Evolutionary conservation across 306 rosid species (phyloP).

Genomic region (Trifolium dubium): DNA sequence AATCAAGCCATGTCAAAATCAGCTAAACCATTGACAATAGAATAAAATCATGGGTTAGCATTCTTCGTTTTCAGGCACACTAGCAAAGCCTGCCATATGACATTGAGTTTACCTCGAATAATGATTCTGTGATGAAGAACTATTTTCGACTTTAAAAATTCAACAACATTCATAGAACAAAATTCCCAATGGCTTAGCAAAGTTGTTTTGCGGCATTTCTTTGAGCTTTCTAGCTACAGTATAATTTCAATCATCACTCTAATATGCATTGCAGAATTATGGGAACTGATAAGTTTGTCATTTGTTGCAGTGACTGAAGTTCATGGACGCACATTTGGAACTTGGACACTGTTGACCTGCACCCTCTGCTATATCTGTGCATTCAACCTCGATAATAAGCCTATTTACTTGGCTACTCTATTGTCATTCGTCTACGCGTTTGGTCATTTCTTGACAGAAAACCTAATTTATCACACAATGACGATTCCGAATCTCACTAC

Average conservation of each 20-base stretch:
- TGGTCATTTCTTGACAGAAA: conserved; percentile 89
- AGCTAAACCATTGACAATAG: not conserved
- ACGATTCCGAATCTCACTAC: conserved; percentile 70
- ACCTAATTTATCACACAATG: conserved; percentile 81
- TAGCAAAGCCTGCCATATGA: not conserved
- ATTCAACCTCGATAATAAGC: conserved; percentile 89
- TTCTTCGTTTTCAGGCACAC: not conserved
- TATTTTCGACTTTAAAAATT: not conserved
- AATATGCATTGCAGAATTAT: conserved; percentile 24
- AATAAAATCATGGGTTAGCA: not conserved
- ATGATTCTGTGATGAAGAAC: conserved; percentile 21
- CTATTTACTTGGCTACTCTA: conserved; percentile 80
- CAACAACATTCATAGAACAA: conserved; percentile 3
- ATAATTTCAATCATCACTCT: conserved; percentile 11
- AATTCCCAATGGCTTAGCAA: not conserved
- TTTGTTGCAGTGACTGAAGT: conserved; percentile 78
- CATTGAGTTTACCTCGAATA: not conserved
- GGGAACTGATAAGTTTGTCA: conserved; percentile 32
- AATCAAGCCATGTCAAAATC: not conserved
- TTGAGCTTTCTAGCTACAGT: conserved; percentile 9
- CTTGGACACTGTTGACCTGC: conserved; percentile 92
- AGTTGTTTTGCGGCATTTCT: conserved; percentile 37
- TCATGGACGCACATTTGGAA: conserved; percentile 97
- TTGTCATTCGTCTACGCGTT: conserved; percentile 85
- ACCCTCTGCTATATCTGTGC: conserved; percentile 94